phyloP scores from a whole-genome alignment of 73 alveolate species.

The Tetrahymena thermophila region DNA sequence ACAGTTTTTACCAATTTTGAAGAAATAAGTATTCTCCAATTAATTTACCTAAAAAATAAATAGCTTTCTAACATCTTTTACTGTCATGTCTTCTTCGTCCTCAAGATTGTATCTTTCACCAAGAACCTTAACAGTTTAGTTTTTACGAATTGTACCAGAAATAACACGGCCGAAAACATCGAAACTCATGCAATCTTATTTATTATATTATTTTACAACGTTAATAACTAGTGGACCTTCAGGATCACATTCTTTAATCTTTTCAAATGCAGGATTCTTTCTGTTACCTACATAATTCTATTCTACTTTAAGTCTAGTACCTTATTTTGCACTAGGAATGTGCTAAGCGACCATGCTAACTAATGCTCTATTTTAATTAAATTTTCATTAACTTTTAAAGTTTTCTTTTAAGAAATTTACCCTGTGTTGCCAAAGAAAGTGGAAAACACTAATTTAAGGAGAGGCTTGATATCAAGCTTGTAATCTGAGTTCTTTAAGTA shows the following conservation, averaged over 20 bases:
- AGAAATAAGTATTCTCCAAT: conserved; percentile 22
- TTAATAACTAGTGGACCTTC: conserved; percentile 65
- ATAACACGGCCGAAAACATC: conserved; percentile 96
- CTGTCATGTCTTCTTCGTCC: conserved; percentile 90
- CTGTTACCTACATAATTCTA: conserved; percentile 81
- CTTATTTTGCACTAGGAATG: conserved; percentile 80
- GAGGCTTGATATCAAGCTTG: conserved; percentile 82
- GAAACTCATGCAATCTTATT: conserved; percentile 82
- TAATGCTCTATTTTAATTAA: not conserved
- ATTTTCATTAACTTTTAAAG: not conserved
- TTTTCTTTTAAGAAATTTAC: not conserved
- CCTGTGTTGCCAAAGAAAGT: conserved; percentile 68
- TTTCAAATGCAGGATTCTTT: conserved; percentile 61
- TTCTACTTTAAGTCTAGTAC: conserved; percentile 72
- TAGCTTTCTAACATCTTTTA: conserved; percentile 56
- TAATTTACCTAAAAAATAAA: conserved; percentile 54
- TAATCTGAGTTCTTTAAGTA: conserved; percentile 74
- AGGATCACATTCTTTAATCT: conserved; percentile 57
- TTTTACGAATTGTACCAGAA: conserved; percentile 90
- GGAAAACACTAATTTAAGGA: conserved; percentile 74
- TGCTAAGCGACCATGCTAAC: conserved; percentile 73
- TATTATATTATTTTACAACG: conserved; percentile 83
- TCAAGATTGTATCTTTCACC: conserved; percentile 93
- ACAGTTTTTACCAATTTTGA: too few species aligned
- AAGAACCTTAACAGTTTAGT: conserved; percentile 78